Evolutionary conservation across 192 early-diverging fungal species (phyloP).

Genomic region (Coemansia sp.): DNA sequence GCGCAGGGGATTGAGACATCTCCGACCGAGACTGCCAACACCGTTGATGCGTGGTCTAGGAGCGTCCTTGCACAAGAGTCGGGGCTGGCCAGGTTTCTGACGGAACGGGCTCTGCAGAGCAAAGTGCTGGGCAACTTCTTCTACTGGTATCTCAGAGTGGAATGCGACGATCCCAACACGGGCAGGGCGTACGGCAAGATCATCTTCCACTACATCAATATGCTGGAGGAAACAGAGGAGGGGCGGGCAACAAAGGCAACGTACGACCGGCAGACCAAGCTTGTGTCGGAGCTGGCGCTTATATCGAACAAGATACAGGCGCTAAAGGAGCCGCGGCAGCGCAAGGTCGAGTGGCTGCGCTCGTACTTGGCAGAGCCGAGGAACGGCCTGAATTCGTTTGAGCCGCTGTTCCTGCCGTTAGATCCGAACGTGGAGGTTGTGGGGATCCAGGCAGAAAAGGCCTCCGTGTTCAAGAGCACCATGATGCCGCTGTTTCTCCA

Average conservation of each 20-base stretch:
- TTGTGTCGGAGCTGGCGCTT: conserved; percentile 72
- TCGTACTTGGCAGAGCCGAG: conserved; percentile 80
- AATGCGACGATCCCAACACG: conserved; percentile 81
- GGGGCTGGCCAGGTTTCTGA: conserved; percentile 82
- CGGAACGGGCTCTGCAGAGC: conserved; percentile 83
- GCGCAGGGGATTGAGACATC: conserved; percentile 31
- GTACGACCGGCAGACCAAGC: conserved; percentile 79
- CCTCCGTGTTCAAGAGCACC: conserved; percentile 87
- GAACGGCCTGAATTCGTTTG: conserved; percentile 76
- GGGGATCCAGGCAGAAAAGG: conserved; percentile 79
- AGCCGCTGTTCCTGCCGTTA: conserved; percentile 83
- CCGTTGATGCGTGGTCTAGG: conserved; percentile 23
- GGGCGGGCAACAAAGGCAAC: conserved; percentile 70
- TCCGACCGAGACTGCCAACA: conserved; percentile 5
- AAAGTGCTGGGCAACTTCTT: conserved; percentile 89
- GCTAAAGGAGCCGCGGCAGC: conserved; percentile 80
- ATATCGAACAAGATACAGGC: conserved; percentile 73
- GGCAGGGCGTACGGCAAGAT: conserved; percentile 89
- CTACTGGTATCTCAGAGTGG: conserved; percentile 97
- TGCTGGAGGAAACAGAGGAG: conserved; percentile 59
- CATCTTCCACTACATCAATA: conserved; percentile 76
- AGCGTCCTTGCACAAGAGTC: conserved; percentile 58
- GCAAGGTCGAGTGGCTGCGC: conserved; percentile 88
- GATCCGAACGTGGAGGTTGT: conserved; percentile 87
- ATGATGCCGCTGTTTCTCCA: conserved; percentile 84